Evolutionary conservation across 148 eudicot species (phyloP).

Genomic region (Cornus kousa): DNA sequence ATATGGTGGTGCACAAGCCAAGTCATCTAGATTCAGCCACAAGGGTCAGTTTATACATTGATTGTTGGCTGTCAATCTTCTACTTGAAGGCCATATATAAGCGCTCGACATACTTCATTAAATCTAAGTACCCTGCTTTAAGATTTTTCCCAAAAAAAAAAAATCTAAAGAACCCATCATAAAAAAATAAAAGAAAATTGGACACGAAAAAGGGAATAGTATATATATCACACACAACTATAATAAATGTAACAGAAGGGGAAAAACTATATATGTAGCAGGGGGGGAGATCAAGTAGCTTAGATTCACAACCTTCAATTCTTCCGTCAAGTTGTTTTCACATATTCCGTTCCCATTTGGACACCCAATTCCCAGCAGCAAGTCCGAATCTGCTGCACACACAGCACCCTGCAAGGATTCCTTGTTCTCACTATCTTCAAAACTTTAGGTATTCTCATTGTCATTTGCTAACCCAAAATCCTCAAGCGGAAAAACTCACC

Average conservation of each 20-base stretch:
- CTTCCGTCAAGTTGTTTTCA: slow-evolving; percentile 49
- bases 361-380: slow-evolving; percentile 34
- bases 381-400: slow-evolving; percentile 28
- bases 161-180: slow-evolving; percentile 8
- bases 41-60: too few relatives aligned
- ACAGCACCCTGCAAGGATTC: slow-evolving; percentile 57
- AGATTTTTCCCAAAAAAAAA: neutral
- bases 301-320: slow-evolving; percentile 50
- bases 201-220: neutral
- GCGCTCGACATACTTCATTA: neutral
- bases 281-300: neutral
- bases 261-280: neutral
- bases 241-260: neutral
- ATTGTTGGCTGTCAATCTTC: neutral
- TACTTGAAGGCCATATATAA: slow-evolving; percentile 2
- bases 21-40: too few relatives aligned
- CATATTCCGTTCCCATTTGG: slow-evolving; percentile 38
- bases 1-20: too few relatives aligned
- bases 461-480: slow-evolving; percentile 42
- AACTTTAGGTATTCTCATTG: slow-evolving; percentile 37
- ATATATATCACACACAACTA: too few relatives aligned
- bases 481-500: slow-evolving; percentile 56
- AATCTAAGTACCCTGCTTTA: neutral
- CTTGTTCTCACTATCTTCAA: slow-evolving; percentile 47
- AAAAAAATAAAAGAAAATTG: slow-evolving; percentile 4